A percentile compares a stretch with the other conserved stretches of the same genome.
phyloP scores from a whole-genome alignment of 1,284 basidiomycete genomes.

The Cerrena zonata region DNA sequence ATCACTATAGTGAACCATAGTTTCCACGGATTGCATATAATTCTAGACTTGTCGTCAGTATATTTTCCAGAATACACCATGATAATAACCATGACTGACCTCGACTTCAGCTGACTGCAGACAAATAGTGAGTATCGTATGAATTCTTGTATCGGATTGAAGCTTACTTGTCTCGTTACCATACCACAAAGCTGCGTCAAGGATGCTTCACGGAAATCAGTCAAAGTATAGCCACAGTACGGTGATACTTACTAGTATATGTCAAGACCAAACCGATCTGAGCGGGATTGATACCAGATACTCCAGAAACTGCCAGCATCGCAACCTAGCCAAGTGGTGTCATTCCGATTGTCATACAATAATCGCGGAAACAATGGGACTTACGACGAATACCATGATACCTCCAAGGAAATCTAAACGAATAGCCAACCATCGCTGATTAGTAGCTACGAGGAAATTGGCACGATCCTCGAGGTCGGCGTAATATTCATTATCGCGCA shows the following conservation, averaged over 20 bases:
- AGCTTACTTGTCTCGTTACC: slow-evolving; percentile 40
- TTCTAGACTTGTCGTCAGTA: slow-evolving; percentile 40
- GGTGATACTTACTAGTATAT: slow-evolving; percentile 44
- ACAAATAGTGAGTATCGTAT: background rate
- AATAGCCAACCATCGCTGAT: slow-evolving; percentile 74
- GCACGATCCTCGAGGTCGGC: slow-evolving; percentile 74
- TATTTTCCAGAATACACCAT: background rate
- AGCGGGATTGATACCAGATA: slow-evolving; percentile 55
- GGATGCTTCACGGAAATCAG: slow-evolving; percentile 32
- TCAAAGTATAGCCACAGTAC: background rate
- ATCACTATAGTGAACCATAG: slow-evolving; percentile 59
- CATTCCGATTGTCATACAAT: slow-evolving; percentile 1
- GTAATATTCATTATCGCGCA: slow-evolving; percentile 63
- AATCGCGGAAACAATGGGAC: slow-evolving; percentile 22
- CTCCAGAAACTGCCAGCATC: slow-evolving; percentile 44
- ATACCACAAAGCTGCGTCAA: slow-evolving; percentile 52
- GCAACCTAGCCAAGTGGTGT: no score
- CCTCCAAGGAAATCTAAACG: slow-evolving; percentile 73
- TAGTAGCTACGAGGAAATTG: slow-evolving; percentile 53
- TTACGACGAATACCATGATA: slow-evolving; percentile 58
- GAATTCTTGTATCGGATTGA: background rate
- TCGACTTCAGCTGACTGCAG: slow-evolving; percentile 59
- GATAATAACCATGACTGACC: slow-evolving; percentile 29
- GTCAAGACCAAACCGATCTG: slow-evolving; percentile 72
- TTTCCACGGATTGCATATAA: slow-evolving; percentile 71